Evolutionary conservation across 129 eudicot genomes (phyloP).

Genomic region (Escallonia herrerae): DNA sequence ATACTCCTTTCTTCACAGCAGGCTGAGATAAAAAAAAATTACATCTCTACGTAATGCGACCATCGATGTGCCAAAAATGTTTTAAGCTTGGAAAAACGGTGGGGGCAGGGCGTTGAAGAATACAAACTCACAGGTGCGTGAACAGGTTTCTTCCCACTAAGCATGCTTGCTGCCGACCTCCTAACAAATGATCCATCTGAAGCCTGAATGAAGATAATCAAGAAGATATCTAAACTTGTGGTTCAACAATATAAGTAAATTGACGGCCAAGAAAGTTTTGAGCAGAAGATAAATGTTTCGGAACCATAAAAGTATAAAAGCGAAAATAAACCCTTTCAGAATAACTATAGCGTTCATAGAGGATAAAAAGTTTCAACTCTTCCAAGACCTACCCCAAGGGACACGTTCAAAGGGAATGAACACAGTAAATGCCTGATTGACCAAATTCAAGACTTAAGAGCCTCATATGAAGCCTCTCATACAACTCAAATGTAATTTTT

Average conservation of each 20-base stretch:
- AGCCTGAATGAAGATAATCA: conserved; percentile 34
- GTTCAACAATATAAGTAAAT: not conserved
- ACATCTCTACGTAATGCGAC: not conserved
- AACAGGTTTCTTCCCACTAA: conserved; percentile 88
- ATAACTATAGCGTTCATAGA: not conserved
- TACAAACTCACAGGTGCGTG: conserved; percentile 66
- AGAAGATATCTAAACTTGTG: not conserved
- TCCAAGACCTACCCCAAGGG: not conserved
- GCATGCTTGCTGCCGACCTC: conserved; percentile 98
- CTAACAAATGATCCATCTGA: conserved; percentile 58
- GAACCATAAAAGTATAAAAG: not conserved
- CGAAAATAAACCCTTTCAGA: not conserved
- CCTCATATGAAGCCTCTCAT: too few relatives aligned
- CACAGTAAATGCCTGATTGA: not conserved
- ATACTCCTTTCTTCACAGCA: conserved; percentile 57
- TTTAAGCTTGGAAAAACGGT: not conserved
- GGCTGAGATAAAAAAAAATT: conserved; percentile 33
- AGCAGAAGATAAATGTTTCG: not conserved
- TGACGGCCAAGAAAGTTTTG: not conserved
- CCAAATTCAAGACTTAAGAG: not conserved
- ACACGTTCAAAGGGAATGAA: not conserved
- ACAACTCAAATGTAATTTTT: too few relatives aligned
- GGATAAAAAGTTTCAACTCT: not conserved
- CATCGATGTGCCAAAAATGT: not conserved
- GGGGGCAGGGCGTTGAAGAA: not conserved